phyloP scores from a whole-genome alignment of 164 flowering plant genomes.

The Stephania yunnanensis region DNA sequence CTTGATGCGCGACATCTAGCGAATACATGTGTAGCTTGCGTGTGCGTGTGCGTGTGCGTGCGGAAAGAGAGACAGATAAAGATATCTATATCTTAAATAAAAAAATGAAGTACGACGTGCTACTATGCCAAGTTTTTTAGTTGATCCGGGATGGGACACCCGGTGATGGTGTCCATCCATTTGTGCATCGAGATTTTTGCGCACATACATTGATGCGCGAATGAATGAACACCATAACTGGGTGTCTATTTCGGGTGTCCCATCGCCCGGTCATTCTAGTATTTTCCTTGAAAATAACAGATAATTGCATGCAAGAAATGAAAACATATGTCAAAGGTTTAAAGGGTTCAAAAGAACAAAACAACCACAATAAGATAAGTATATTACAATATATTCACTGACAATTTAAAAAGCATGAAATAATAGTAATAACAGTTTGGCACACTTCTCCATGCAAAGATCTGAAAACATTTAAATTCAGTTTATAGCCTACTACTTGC shows the following conservation, averaged over 20 bases:
- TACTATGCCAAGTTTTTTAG: not conserved
- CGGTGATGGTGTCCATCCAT: too few species aligned
- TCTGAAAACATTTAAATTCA: conserved; percentile 2
- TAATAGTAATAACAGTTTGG: not conserved
- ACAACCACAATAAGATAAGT: not conserved
- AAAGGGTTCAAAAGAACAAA: not conserved
- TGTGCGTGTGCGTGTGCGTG: too few species aligned
- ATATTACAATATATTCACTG: not conserved
- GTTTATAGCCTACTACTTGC: not conserved
- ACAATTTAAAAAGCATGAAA: not conserved
- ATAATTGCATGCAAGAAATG: not conserved
- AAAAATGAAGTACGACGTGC: too few species aligned
- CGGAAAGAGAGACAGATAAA: too few species aligned
- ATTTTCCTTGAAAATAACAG: not conserved
- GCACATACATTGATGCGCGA: too few species aligned
- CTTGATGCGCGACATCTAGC: not conserved
- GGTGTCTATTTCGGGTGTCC: too few species aligned
- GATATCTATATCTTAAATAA: too few species aligned
- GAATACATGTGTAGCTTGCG: not conserved
- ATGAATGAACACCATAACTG: too few species aligned
- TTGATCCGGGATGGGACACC: too few species aligned
- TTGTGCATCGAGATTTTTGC: too few species aligned
- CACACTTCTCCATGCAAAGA: not conserved
- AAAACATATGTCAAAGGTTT: not conserved
- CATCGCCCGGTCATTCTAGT: too few species aligned